A percentile compares a stretch with the other conserved stretches of the same genome.
Conservation (phyloP, 176 grass and related monocot species). For the Luzula sylvatica region DNA sequence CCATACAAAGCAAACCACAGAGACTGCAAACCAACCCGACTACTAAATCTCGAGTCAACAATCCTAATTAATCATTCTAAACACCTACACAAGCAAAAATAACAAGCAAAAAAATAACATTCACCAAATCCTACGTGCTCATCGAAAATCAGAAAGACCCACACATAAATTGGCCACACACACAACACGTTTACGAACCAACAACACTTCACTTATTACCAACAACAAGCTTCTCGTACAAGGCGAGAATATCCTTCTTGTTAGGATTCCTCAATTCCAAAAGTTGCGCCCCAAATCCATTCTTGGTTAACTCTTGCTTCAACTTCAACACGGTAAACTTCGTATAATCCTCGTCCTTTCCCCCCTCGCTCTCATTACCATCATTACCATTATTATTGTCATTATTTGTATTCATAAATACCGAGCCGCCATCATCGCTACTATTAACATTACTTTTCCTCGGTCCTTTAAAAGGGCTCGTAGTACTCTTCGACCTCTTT, state of each 20-base stretch:
- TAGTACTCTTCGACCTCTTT: conserved; percentile 86
- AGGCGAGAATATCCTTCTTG: conserved; percentile 84
- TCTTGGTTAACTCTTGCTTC: conserved; percentile 88
- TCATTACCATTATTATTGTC: conserved; percentile 11
- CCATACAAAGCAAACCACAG: conserved; percentile 1
- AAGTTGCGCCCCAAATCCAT: conserved; percentile 78
- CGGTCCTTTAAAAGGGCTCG: conserved; percentile 60
- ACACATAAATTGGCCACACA: conserved; percentile 1
- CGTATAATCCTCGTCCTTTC: conserved; percentile 48
- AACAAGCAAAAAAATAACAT: not conserved
- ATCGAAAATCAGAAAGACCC: conserved; percentile 5
- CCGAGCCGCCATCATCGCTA: conserved; percentile 73
- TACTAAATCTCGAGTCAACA: conserved; percentile 8
- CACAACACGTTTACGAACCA: not conserved
- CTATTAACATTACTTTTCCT: conserved; percentile 10
- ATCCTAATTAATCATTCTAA: not conserved
- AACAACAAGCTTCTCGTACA: conserved; percentile 82
- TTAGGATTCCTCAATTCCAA: conserved; percentile 80
- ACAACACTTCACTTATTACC: conserved; percentile 16
- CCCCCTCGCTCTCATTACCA: conserved; percentile 30
- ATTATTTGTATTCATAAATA: conserved; percentile 40
- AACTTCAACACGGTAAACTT: conserved; percentile 70
- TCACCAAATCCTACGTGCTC: not conserved
- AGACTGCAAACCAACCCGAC: not conserved
- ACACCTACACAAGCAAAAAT: not conserved